A percentile compares a stretch with the other conserved stretches of the same genome.
phyloP scores from a whole-genome alignment of 73 alveolate species.

The Paramecium octaurelia region DNA sequence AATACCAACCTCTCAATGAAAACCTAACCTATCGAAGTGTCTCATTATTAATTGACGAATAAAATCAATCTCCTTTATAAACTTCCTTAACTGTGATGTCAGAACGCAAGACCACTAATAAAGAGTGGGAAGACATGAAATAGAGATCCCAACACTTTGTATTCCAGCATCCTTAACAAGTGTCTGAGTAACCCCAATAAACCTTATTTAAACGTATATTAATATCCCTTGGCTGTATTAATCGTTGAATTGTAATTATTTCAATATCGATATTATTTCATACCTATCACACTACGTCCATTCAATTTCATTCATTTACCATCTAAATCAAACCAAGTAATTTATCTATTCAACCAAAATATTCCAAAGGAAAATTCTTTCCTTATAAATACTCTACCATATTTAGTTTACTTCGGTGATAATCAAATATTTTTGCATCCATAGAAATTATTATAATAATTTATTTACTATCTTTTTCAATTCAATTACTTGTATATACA shows the following conservation, averaged over 20 bases:
- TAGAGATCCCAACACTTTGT: neutral
- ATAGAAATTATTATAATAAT: neutral
- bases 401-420: no score
- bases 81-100: neutral
- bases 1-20: neutral
- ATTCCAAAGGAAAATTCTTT: neutral
- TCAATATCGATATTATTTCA: neutral
- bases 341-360: neutral
- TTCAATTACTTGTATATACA: neutral
- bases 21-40: neutral
- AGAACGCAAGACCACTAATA: neutral
- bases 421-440: no score
- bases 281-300: neutral
- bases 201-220: neutral
- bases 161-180: neutral
- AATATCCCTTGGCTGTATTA: neutral
- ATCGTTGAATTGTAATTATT: neutral
- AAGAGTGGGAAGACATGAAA: slow-evolving; percentile 40
- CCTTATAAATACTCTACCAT: no score
- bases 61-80: neutral
- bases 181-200: neutral
- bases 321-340: no score
- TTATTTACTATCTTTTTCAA: neutral
- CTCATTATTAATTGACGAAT: neutral
- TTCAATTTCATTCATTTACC: no score